Conservation (phyloP, 176 grass and related monocot species). For the Saccharum spontaneum region DNA sequence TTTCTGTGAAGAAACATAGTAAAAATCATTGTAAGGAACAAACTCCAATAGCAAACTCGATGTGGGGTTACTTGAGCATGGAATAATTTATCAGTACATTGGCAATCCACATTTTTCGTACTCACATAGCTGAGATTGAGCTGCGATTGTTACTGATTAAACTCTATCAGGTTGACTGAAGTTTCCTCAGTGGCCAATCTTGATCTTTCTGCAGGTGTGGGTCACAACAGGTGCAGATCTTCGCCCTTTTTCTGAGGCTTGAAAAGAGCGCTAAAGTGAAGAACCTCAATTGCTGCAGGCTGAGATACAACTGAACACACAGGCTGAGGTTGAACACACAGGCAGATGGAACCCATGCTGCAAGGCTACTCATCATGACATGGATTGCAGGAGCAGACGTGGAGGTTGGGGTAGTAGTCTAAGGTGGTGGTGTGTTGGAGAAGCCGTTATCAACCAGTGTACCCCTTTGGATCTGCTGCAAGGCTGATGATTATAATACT, state of each 20-base stretch:
- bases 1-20: neutral
- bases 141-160: neutral
- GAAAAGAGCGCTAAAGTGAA: no score
- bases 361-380: no score
- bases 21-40: neutral
- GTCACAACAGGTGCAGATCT: neutral
- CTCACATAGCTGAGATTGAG: neutral
- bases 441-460: no score
- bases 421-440: no score
- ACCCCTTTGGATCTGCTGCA: no score
- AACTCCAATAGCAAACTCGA: neutral
- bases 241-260: neutral
- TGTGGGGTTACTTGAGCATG: neutral
- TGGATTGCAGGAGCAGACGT: no score
- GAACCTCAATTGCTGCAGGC: no score
- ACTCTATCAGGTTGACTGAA: neutral
- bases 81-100: neutral
- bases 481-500: no score
- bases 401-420: no score
- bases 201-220: neutral
- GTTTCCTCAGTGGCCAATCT: neutral
- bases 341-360: no score
- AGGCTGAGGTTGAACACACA: no score
- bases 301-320: no score
- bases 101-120: neutral